These are phyloP conservation scores for Ceratocystis cacaofunesta DNA, from an alignment of 2,329 filamentous ascomycete species.

Conservation along the genomic window DNA sequence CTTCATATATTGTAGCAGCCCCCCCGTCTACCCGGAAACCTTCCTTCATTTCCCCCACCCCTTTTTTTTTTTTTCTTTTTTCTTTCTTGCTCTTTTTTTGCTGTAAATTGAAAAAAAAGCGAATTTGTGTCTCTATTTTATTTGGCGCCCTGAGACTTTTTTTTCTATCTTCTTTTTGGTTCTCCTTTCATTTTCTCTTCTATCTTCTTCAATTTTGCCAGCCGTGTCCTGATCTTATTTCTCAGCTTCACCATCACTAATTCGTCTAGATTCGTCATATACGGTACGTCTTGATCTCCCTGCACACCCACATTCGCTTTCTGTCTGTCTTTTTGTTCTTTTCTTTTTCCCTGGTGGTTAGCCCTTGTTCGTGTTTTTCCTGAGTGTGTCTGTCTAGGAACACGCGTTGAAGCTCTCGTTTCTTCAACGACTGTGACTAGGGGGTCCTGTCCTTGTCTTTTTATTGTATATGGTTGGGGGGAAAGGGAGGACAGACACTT, in stretches of 20 bases:
- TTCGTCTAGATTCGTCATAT: not conserved
- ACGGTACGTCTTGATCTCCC: not conserved
- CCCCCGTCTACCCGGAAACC: slow-evolving; percentile 3
- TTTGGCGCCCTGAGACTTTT: too few species aligned
- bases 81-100: slow-evolving; percentile 5
- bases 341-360: not conserved
- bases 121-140: too few species aligned
- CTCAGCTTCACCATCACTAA: not conserved
- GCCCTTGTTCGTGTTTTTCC: slow-evolving; percentile 5
- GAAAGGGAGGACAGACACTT: not conserved
- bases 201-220: too few species aligned
- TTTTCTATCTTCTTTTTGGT: too few species aligned
- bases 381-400: not conserved
- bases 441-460: slow-evolving; percentile 5
- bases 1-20: slow-evolving; percentile 5
- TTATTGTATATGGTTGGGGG: not conserved
- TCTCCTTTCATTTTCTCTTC: too few species aligned
- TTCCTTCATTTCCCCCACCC: not conserved
- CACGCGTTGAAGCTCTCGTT: slow-evolving; percentile 6
- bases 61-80: not conserved
- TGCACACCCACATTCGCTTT: not conserved
- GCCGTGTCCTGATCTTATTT: too few species aligned
- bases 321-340: not conserved
- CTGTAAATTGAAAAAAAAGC: too few species aligned
- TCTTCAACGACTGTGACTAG: slow-evolving; percentile 7